Evolutionary conservation across 2,329 filamentous ascomycete genomes (phyloP), one percentile per base, ranked within the genome.

Genomic region (Exophiala viscosa): DNA sequence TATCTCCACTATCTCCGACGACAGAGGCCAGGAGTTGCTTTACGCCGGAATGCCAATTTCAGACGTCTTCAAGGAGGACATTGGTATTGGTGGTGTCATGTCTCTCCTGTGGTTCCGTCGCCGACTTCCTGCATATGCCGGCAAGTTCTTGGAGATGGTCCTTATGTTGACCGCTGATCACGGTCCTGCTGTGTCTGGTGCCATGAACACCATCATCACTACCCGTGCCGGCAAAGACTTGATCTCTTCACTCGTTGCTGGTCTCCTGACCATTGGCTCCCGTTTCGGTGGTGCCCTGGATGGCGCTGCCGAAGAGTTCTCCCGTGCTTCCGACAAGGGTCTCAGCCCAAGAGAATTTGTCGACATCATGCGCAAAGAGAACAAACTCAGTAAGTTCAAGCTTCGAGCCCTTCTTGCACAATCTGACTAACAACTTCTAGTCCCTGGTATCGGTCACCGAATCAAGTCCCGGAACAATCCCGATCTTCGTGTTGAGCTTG

Each of bases 161-260:
- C 92, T 99, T 73, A 99, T 99, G 93, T 85, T 99, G 70, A 99
- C 93, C 70, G 93, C 93, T 66, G 93, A 99, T 71, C 93, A 99
- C 85, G 93, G 93, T 76, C 93, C 93, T 49, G 93, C 93, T 66
- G 93, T 99, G 66, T 99, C 93, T 66, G 93, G 93, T 83, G 93
- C 93, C 74, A 99, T 99, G 93, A 99, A 99, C 86, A 99, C 93
- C 72, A 99, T 99, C 73, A 97, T 99, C 73, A 99, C 93, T 60
- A 99, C 93, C 55, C 89, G 93, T 88, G 93, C 93, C 60, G 93
- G 93, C 73, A 99, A 99, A 83, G 93, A 99, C 72, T 79, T 99
- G 64, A 97, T 99, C 79, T 91, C 86, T 67, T 88, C 93, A 43
- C 83, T 99, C 60, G 93, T 99, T 52, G 88, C 88, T 66, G 93